Evolutionary conservation across 2,329 filamentous ascomycete genomes (phyloP).

Genomic region (Alternaria arborescens): DNA sequence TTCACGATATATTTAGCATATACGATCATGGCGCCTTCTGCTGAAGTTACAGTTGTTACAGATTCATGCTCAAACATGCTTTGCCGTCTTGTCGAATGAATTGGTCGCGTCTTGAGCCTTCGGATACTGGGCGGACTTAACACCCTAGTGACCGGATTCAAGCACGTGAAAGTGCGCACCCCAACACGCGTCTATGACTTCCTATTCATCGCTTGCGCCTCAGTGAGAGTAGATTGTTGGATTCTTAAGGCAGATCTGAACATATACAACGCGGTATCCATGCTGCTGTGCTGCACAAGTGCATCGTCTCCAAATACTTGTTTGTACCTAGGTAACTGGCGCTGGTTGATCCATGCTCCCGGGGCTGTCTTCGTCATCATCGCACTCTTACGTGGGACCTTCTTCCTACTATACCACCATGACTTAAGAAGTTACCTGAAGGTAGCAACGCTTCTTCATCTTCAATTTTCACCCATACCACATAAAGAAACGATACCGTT

Average conservation of each 20-base stretch:
- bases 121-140: conserved; percentile 4
- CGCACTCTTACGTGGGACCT: background rate
- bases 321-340: background rate
- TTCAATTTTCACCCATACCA: background rate
- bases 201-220: background rate
- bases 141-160: background rate
- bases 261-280: background rate
- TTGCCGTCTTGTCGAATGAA: background rate
- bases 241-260: background rate
- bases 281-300: background rate
- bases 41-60: background rate
- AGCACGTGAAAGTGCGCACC: conserved; percentile 17
- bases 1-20: background rate
- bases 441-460: conserved; percentile 1
- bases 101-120: background rate
- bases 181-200: background rate
- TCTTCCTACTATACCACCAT: conserved; percentile 11
- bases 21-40: background rate
- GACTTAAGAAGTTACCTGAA: conserved; percentile 8
- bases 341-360: conserved; percentile 13
- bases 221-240: background rate
- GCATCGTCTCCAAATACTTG: background rate
- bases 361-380: conserved; percentile 1
- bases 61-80: background rate
- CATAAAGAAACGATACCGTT: background rate